Evolutionary conservation across 2,329 filamentous ascomycete genomes (phyloP), one percentile per base, ranked within the genome.

Genomic region (Salinomyces thailandicus): DNA sequence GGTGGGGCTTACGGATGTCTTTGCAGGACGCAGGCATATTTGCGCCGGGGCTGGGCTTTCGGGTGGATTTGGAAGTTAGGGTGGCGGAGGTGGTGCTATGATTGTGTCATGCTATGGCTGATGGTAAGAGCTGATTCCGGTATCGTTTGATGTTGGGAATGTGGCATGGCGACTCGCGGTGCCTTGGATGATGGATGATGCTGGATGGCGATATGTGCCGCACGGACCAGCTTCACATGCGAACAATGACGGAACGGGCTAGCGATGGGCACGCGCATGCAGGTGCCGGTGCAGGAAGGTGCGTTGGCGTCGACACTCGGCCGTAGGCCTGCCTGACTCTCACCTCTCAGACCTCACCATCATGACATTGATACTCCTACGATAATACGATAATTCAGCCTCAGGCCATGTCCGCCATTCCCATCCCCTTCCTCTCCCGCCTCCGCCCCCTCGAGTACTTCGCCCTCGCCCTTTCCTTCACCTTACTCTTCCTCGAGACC

Each of bases 1-100:
- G 27, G 27, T 18, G 17, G 8, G 35, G 67, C 84, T 50, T 74
- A 96, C 89, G 79, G 59, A 98, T 84, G 63, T 96, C 89, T 76
- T 87, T 85, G 68, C 91, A 98, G 45, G 89, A 95, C 62, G 83
- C 86, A 40, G 89, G 87, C 91, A 96, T 94, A 33, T 17, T 36
- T 31, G 37, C 14, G 36, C 22, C 36, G 36, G 29, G 31, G 20
- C 8, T 17, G 17, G 33, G n/a, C n/a, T n/a, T n/a, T n/a, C n/a
- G n/a, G n/a, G n/a, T n/a, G n/a, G n/a, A n/a, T n/a, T n/a, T n/a
- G n/a, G n/a, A n/a, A n/a, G n/a, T n/a, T n/a, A n/a, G n/a, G n/a
- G n/a, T n/a, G n/a, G n/a, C n/a, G n/a, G n/a, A n/a, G n/a, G n/a
- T n/a, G n/a, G n/a, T n/a, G n/a, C n/a, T n/a, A n/a, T n/a, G n/a